Evolutionary conservation across 176 grass and related monocot genomes (phyloP).

Genomic region (Musa acuminata): DNA sequence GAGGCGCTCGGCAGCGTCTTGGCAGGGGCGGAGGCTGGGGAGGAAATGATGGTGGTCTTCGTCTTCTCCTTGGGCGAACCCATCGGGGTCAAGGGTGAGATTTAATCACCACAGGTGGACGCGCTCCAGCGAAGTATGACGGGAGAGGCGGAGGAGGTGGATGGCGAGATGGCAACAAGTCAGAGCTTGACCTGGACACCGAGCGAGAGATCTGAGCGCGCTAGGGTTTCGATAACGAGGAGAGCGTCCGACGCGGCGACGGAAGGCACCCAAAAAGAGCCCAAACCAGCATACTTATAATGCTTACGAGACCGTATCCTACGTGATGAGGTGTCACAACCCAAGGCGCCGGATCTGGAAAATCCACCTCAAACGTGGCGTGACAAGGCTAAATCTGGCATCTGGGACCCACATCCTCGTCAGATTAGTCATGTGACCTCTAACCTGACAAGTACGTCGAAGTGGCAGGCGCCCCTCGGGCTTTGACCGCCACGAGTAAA

Average conservation of each 20-base stretch:
- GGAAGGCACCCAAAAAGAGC: not conserved
- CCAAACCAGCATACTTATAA: not conserved
- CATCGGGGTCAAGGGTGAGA: not conserved
- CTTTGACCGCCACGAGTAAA: not conserved
- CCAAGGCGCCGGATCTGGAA: not conserved
- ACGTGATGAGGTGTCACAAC: not conserved
- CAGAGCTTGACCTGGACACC: slow-evolving; percentile 2
- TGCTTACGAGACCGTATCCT: not conserved
- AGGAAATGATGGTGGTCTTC: not conserved
- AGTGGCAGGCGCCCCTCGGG: not conserved
- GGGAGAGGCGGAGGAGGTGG: not conserved
- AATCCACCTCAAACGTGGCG: not conserved
- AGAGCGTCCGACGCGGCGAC: slow-evolving; percentile 4
- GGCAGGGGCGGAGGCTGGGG: not conserved
- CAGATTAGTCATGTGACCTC: not conserved
- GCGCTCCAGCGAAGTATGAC: not conserved
- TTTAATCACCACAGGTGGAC: not conserved
- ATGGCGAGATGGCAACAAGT: not conserved
- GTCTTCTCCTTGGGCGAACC: slow-evolving; percentile 10
- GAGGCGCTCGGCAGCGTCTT: slow-evolving; percentile 1
- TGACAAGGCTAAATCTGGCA: not conserved
- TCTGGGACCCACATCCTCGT: not conserved
- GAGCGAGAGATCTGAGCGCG: slow-evolving; percentile 4
- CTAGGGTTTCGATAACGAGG: not conserved
- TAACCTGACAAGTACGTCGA: not conserved